These are phyloP conservation scores for Nissolia schottii DNA, from an alignment of 306 rosid species.

Conservation along the genomic window DNA sequence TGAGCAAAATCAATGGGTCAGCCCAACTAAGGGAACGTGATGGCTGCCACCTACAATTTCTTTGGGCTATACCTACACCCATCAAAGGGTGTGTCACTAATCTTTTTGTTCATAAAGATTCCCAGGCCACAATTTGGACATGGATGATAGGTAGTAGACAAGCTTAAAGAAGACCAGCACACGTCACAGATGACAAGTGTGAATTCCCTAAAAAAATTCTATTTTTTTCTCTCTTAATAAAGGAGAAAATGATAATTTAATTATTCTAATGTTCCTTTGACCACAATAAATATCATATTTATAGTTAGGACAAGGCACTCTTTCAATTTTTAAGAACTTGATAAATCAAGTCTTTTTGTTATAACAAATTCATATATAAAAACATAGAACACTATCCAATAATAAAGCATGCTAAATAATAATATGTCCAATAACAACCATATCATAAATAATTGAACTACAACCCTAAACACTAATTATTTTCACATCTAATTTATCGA, in stretches of 20 bases:
- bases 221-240: neutral
- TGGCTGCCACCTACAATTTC: neutral
- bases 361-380: too few species aligned
- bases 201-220: neutral
- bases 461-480: too few species aligned
- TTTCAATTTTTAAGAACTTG: too few species aligned
- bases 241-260: neutral
- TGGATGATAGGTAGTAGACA: neutral
- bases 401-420: too few species aligned
- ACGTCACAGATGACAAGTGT: neutral
- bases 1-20: neutral
- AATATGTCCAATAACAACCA: too few species aligned
- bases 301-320: too few species aligned
- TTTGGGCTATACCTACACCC: conserved; percentile 15
- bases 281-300: neutral
- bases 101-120: neutral
- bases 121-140: neutral
- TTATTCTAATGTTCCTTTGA: neutral
- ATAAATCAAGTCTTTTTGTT: too few species aligned
- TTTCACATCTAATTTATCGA: too few species aligned
- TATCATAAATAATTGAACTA: too few species aligned
- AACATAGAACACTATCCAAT: too few species aligned
- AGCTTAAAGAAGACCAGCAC: neutral
- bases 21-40: neutral
- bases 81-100: too few species aligned